Evolutionary conservation across 1,139 yeast species (phyloP), one percentile per base, ranked within the genome.

Genomic region (Meyerozyma smithsonii): DNA sequence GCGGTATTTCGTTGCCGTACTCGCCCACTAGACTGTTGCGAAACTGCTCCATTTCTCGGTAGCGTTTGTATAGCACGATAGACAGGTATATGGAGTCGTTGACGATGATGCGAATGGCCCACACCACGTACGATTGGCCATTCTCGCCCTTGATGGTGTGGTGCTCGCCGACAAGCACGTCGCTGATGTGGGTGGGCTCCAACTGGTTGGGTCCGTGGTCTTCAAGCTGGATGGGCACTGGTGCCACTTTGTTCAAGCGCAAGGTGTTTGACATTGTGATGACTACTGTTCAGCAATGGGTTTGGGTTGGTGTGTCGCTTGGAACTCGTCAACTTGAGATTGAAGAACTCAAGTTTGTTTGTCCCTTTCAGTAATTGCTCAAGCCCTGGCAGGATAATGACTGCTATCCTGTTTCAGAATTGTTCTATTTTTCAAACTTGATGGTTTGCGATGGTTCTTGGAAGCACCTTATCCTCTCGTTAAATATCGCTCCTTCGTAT

Each of bases 31-130:
- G 56, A 8, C 55, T 51, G 1, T 50, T 49, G 24, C 84, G 66
- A 25, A 86, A 66, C 28, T 46, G 44, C 36, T 66, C 82, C 44
- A 87, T 73, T 44, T 86, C 94, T 41, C 77, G 73, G 55, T 82
- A 85, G 42, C 95, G 62, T 53, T 79, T 79, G 50, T 80, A 72
- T 39, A 42, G 50, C 23, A 64, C 57, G 14, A 83, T 69, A 25
- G 72, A 68, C 1, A 80, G 68, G 32, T 77, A 77, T 25, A 57
- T 52, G 7, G 69, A 58, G 39, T 71, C 71, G 35, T 64, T 59
- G 6, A 77, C 59, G 5, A 69, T 67, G 10, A 76, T 61, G 41
- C 65, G 63, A 17, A 77, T 64, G 1, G 69, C 55, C 81, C 81
- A 77, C 16, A 71, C 70, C 3, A 68, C 58, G 49, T 74, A 76